Evolutionary conservation across 2,329 filamentous ascomycete genomes (phyloP).

Genomic region (Niveomyces coronatus): DNA sequence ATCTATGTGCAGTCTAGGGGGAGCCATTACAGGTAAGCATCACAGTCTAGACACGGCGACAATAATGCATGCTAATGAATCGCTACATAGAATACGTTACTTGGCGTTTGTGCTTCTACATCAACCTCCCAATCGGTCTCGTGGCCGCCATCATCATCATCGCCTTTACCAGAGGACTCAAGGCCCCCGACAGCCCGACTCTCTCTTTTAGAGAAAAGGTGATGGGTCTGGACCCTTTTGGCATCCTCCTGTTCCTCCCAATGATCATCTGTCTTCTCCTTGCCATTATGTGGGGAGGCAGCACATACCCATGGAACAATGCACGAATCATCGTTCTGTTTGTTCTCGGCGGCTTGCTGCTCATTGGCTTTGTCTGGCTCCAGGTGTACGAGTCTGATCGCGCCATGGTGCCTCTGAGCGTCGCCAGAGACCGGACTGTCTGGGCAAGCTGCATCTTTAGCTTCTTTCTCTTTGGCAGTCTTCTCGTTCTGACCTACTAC

Average conservation of each 20-base stretch:
- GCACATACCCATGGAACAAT: conserved; percentile 26
- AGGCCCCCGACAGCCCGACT: conserved; percentile 1
- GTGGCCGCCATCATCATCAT: conserved; percentile 14
- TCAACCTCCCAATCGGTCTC: conserved; percentile 20
- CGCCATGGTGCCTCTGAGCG: conserved; percentile 26
- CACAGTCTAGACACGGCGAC: neutral
- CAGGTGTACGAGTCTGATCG: conserved; percentile 22
- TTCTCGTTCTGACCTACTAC: conserved; percentile 3
- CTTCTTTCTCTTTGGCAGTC: conserved; percentile 4
- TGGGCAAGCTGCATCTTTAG: conserved; percentile 20
- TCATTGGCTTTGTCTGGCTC: conserved; percentile 27
- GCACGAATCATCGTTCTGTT: conserved; percentile 33
- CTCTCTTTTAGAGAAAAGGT: conserved; percentile 1
- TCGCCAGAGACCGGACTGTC: conserved; percentile 27
- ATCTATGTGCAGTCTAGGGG: neutral
- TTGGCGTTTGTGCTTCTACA: conserved; percentile 12
- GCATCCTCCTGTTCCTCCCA: neutral
- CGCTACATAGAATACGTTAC: neutral
- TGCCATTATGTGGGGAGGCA: conserved; percentile 35
- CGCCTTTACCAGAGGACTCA: conserved; percentile 4
- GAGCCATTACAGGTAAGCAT: neutral
- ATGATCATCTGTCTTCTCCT: conserved; percentile 32
- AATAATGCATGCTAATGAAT: neutral
- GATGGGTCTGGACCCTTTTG: neutral
- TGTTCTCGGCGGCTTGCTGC: conserved; percentile 24